Percentiles rank a stretch among this genome's conserved stretches.
phyloP scores from a whole-genome alignment of 2,329 filamentous ascomycete species.

The Epichloe gansuensis region DNA sequence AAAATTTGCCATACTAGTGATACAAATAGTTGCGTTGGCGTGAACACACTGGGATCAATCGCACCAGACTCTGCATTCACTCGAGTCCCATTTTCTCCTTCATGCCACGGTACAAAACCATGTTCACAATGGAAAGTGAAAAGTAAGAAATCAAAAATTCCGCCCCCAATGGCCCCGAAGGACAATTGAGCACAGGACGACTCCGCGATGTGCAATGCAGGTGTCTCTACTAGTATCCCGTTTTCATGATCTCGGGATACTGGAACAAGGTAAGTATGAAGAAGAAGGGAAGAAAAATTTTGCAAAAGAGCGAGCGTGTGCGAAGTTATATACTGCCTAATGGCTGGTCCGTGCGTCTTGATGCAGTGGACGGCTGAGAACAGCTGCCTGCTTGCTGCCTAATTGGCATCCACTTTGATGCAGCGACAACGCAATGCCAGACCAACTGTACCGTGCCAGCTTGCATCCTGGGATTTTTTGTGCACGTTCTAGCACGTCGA shows the following conservation, averaged over 20 bases:
- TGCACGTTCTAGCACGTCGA: too few species aligned
- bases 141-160: conserved; percentile 33
- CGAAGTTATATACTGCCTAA: conserved; percentile 11
- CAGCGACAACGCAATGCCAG: not conserved
- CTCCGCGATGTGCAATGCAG: conserved; percentile 44
- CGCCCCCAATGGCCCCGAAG: conserved; percentile 38
- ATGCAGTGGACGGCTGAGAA: not conserved
- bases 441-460: too few species aligned
- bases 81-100: not conserved
- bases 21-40: not conserved
- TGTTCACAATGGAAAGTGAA: conserved; percentile 3
- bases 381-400: conserved; percentile 7
- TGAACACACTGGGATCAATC: not conserved
- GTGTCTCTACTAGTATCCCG: conserved; percentile 28
- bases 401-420: conserved; percentile 1
- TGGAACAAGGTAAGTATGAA: conserved; percentile 42
- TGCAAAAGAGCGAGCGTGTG: conserved; percentile 8
- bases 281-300: conserved; percentile 19
- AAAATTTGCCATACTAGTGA: too few species aligned
- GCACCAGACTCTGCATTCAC: not conserved
- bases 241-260: conserved; percentile 31
- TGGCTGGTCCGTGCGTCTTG: conserved; percentile 13
- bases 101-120: not conserved
- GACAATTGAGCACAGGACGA: conserved; percentile 35
- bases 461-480: too few species aligned